Percentiles rank a stretch among this genome's conserved stretches.
These are phyloP conservation scores for Exophiala lecanii-corni DNA, from an alignment of 2,329 filamentous ascomycete species.

Conservation along the genomic window DNA sequence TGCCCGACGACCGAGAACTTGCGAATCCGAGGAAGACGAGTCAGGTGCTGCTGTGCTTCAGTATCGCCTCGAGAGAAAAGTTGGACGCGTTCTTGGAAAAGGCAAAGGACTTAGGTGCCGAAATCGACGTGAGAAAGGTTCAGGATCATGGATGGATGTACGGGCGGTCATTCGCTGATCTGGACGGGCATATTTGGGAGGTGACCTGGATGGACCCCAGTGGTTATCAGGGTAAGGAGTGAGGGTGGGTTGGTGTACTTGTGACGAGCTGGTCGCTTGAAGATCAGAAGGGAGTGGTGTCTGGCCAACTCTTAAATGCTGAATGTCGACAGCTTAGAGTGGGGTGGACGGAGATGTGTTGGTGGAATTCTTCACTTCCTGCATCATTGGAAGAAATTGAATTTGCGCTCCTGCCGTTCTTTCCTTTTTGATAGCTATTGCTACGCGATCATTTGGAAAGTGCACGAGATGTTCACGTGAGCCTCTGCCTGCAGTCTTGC, in stretches of 20 bases:
- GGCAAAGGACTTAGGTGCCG: conserved; percentile 4
- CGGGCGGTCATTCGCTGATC: conserved; percentile 9
- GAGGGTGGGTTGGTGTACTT: not conserved
- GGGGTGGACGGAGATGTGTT: too few species aligned
- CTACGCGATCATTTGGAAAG: too few species aligned
- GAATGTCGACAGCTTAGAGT: too few species aligned
- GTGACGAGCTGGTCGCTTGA: not conserved
- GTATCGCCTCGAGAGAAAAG: conserved; percentile 7
- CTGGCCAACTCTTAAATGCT: too few species aligned
- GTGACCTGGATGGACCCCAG: conserved; percentile 10
- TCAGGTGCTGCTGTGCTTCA: conserved; percentile 11
- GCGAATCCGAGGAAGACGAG: conserved; percentile 8
- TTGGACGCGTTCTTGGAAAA: conserved; percentile 10
- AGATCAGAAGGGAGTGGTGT: too few species aligned
- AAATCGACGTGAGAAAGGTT: conserved; percentile 8
- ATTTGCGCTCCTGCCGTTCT: too few species aligned
- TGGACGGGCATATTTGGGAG: conserved; percentile 16
- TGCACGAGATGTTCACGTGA: too few species aligned
- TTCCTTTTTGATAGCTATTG: too few species aligned
- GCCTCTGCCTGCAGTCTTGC: too few species aligned
- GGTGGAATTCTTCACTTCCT: not conserved
- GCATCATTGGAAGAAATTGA: not conserved
- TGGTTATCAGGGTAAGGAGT: conserved; percentile 10
- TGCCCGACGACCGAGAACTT: conserved; percentile 7
- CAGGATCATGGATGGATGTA: conserved; percentile 9